Conservation (phyloP, 108 stramenopile genomes). For the Nitzschia palea region DNA sequence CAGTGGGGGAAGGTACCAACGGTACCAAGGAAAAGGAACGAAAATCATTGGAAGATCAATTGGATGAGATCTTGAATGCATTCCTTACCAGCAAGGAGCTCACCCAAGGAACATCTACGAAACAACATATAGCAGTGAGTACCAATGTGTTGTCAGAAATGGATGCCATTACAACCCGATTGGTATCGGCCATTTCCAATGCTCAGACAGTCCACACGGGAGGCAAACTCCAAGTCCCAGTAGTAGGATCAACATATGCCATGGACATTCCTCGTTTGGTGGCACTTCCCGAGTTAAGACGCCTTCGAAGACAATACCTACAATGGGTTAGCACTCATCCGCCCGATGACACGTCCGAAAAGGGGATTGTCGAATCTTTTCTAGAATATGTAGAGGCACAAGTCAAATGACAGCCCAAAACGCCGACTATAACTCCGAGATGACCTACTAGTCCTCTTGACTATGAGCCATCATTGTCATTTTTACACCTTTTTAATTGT, state of each 20-base stretch:
- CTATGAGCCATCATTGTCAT: no score
- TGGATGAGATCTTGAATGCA: conserved; percentile 67
- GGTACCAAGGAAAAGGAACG: neutral
- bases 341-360: conserved; percentile 48
- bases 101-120: conserved; percentile 72
- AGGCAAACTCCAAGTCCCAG: conserved; percentile 5
- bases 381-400: conserved; percentile 58
- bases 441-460: no score
- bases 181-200: conserved; percentile 51
- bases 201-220: conserved; percentile 39
- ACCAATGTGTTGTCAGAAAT: conserved; percentile 40
- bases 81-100: conserved; percentile 53
- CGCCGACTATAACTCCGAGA: no score
- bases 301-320: conserved; percentile 56
- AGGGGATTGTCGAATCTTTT: conserved; percentile 51
- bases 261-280: conserved; percentile 25
- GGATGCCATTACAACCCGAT: conserved; percentile 53
- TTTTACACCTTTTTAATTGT: no score
- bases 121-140: conserved; percentile 37
- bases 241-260: conserved; percentile 17
- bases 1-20: no score
- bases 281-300: conserved; percentile 46
- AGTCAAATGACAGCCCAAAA: conserved; percentile 8
- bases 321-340: conserved; percentile 65
- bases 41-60: conserved; percentile 57